Conservation (phyloP, 1,284 basidiomycete genomes). For the Pseudozyma sp. region DNA sequence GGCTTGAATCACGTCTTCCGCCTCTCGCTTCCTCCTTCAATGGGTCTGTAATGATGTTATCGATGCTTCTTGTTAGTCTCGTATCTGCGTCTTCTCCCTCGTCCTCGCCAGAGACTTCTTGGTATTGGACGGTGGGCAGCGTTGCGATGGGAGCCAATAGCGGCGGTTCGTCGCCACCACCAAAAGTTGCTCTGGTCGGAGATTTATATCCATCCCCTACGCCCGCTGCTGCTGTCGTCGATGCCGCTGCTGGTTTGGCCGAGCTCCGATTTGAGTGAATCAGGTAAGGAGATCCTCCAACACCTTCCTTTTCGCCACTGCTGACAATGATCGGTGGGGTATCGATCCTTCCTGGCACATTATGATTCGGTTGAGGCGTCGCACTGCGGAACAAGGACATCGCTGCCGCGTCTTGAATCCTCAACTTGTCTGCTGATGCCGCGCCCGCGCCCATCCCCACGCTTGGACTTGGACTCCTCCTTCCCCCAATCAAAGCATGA, state of each 20-base stretch:
- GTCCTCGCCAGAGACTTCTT: no score
- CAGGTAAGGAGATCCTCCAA: no score
- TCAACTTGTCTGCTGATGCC: constrained; percentile 34
- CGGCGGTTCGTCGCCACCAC: constrained; percentile 15
- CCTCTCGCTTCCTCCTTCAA: neutral
- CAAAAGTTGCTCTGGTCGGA: neutral
- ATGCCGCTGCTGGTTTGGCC: constrained; percentile 9
- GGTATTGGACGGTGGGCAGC: neutral
- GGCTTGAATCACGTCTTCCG: constrained; percentile 21
- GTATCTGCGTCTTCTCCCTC: no score
- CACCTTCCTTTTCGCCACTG: neutral
- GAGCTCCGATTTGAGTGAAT: no score
- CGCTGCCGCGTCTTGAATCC: constrained; percentile 43
- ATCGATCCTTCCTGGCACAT: constrained; percentile 40
- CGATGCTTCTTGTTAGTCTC: no score
- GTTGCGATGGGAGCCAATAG: constrained; percentile 31
- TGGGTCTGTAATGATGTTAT: no score
- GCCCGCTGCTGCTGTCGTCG: neutral
- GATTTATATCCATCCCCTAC: neutral
- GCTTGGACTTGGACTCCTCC: constrained; percentile 19
- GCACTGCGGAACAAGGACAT: constrained; percentile 39
- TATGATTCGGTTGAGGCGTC: constrained; percentile 31
- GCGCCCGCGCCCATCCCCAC: neutral
- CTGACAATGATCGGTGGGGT: constrained; percentile 19
- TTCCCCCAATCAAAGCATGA: constrained; percentile 4